Evolutionary conservation across 306 rosid species (phyloP), one percentile per base, ranked within the genome.

Genomic region (Psophocarpus tetragonolobus): DNA sequence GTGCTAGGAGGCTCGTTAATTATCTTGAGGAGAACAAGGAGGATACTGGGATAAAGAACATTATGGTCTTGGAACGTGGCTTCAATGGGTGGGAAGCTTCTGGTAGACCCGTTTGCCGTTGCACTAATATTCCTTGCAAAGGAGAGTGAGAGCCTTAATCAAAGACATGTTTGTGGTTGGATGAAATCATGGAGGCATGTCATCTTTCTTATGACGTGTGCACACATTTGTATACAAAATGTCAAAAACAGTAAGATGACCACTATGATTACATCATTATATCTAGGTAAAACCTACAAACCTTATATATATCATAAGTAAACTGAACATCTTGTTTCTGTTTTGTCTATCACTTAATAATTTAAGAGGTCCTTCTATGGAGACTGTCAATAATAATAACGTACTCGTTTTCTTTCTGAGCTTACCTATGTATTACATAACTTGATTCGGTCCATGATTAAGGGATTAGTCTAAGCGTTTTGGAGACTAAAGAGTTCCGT

Each of bases 71-170:
- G 75, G 98, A 94, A 71, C 91, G 93, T 13, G 98, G 98, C 87
- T 94, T 87, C 90, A 94, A 92, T 47, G 97, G 97, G 63, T 94
- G 98, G 98, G 93, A 90, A 74, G 85, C 95, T 75, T 89, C 97
- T 66, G 97, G 95, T 17, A 82, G 88, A 71, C 98, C 97, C 15
- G 92, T 94, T 86, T 94, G 98, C 82, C 93, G 85, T 83, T 94
- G 97, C 87, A 84, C 54, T 42, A 82, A 79, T 32, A 67, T 80
- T 45, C 95, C 90, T 47, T 94, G 97, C 74, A 89, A 65, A 84
- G 85, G 91, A 84, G 83, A 76, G 72, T 45, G 91, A 67, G 81
- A 53, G 68, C 84, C 82, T 33, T 82, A 68, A 76, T 72, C 68
- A 68, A 68, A 73, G 13, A 26, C 48, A 32, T 39, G 41, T 73